Evolutionary conservation across 148 eudicot genomes (phyloP), one percentile per base, ranked within the genome.

Genomic region (Oxyria digyna): DNA sequence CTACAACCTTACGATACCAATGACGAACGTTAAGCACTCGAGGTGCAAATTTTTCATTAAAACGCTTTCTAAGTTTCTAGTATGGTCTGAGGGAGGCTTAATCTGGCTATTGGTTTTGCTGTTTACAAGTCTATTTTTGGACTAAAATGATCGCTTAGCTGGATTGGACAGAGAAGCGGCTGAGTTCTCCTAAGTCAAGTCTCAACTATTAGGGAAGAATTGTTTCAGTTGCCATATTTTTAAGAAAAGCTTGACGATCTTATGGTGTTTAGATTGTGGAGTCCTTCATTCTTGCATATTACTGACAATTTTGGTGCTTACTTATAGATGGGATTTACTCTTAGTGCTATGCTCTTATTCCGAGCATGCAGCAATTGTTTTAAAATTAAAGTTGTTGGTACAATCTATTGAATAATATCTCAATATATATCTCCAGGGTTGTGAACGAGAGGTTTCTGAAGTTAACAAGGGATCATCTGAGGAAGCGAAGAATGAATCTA

Each of bases 381-480:
- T 20, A 54, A n/a, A 54, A 8, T 54, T 54, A 54, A 23, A 54
- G 32, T 21, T 21, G 3, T 9, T 6, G 20, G 13, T 17, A 49
- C 64, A 57, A 57, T 57, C 18, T 20, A n/a, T n/a, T n/a, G n/a
- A n/a, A n/a, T n/a, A n/a, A n/a, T n/a, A n/a, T n/a, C n/a, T n/a
- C 33, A 32, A 41, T 41, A 42, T 41, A 42, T 14, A 48, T 73
- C 32, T 76, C 17, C 76, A 85, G 97, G 85, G 83, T 20, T 79
- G 86, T 81, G 97, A 88, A 78, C 77, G 77, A 77, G 96, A 91
- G 80, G 90, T 87, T 73, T 82, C 87, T 12, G 88, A 85, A 42
- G 81, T 88, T 77, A 78, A 72, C 35, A 81, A 79, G 54, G 85
- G 81, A 33, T 77, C 55, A 62, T 79, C 91, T 15, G 87, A 91